A percentile compares a stretch with the other conserved stretches of the same genome.
Evolutionary conservation across 768 basidiomycete genomes (phyloP).

Genomic region (Rhizopogon vesiculosus): DNA sequence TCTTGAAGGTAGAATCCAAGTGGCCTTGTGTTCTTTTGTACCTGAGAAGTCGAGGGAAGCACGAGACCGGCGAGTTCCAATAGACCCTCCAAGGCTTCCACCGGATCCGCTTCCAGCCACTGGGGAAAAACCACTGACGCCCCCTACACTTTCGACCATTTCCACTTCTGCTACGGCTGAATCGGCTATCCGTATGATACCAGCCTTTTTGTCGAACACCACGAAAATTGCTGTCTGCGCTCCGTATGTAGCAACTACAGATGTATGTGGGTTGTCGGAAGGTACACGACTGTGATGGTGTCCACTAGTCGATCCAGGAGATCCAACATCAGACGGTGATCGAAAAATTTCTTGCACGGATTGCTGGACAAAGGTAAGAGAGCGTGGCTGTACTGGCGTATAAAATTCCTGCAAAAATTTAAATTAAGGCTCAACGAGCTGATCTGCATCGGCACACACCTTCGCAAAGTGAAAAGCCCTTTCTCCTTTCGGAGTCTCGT

Average conservation of each 20-base stretch:
- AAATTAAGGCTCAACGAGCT: not conserved
- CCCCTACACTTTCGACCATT: constrained; percentile 36
- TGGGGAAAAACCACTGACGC: not conserved
- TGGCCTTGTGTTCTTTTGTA: constrained; percentile 29
- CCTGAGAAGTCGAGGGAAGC: constrained; percentile 39
- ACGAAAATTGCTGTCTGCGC: constrained; percentile 78
- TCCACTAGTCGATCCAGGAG: constrained; percentile 15
- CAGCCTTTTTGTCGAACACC: constrained; percentile 83
- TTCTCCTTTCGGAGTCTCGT: constrained; percentile 80
- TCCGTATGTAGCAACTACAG: constrained; percentile 44
- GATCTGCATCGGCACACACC: constrained; percentile 32
- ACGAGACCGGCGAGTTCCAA: constrained; percentile 32
- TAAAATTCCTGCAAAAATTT: constrained; percentile 68
- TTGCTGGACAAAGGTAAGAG: constrained; percentile 67
- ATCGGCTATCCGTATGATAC: constrained; percentile 77
- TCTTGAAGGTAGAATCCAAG: constrained; percentile 23
- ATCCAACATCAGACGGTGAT: constrained; percentile 36
- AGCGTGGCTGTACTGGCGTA: constrained; percentile 65
- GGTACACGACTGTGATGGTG: constrained; percentile 38
- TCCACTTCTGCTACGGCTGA: constrained; percentile 79
- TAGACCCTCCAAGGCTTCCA: constrained; percentile 15
- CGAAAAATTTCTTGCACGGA: constrained; percentile 48
- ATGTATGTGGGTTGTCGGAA: constrained; percentile 24
- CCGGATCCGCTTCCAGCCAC: constrained; percentile 17
- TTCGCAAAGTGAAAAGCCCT: constrained; percentile 80